Conservation (phyloP, 768 basidiomycete genomes). For the Boletus bicolor region DNA sequence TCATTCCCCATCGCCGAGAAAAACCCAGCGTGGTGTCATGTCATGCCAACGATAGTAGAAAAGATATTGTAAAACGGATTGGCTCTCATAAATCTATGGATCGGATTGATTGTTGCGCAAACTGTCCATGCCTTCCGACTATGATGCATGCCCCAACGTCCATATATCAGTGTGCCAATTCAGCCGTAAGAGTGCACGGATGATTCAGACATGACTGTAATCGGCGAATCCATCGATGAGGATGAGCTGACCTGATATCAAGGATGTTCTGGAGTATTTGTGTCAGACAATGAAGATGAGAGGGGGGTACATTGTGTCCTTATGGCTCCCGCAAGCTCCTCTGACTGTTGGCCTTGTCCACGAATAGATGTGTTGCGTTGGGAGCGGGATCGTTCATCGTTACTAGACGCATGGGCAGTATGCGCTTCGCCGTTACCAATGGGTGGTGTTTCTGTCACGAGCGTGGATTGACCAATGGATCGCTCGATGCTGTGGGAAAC, state of each 20-base stretch:
- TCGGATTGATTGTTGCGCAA: slow-evolving; percentile 12
- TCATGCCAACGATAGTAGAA: slow-evolving; percentile 13
- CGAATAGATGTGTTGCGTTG: not conserved
- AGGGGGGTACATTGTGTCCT: slow-evolving; percentile 22
- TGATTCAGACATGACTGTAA: slow-evolving; percentile 5
- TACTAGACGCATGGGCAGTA: slow-evolving; percentile 5
- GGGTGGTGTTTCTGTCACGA: slow-evolving; percentile 14
- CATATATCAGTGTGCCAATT: slow-evolving; percentile 11
- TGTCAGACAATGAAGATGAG: slow-evolving; percentile 27
- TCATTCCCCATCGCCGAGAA: slow-evolving; percentile 4
- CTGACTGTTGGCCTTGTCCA: slow-evolving; percentile 9
- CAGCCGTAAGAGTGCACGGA: slow-evolving; percentile 5
- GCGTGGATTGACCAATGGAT: slow-evolving; percentile 14
- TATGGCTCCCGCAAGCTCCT: slow-evolving; percentile 8
- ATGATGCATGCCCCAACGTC: slow-evolving; percentile 15
- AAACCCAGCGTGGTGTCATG: slow-evolving; percentile 1
- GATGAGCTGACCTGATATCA: slow-evolving; percentile 45
- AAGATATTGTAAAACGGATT: slow-evolving; percentile 14
- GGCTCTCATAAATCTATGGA: slow-evolving; percentile 25
- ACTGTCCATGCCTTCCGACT: slow-evolving; percentile 21
- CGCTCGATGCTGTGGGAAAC: slow-evolving; percentile 28
- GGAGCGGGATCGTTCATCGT: slow-evolving; percentile 14
- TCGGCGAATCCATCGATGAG: slow-evolving; percentile 33
- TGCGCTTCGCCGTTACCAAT: slow-evolving; percentile 12
- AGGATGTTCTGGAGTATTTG: slow-evolving; percentile 19